Base-by-base conservation (phyloP, 768 basidiomycete species). In the Tulasnella sp. region DNA sequence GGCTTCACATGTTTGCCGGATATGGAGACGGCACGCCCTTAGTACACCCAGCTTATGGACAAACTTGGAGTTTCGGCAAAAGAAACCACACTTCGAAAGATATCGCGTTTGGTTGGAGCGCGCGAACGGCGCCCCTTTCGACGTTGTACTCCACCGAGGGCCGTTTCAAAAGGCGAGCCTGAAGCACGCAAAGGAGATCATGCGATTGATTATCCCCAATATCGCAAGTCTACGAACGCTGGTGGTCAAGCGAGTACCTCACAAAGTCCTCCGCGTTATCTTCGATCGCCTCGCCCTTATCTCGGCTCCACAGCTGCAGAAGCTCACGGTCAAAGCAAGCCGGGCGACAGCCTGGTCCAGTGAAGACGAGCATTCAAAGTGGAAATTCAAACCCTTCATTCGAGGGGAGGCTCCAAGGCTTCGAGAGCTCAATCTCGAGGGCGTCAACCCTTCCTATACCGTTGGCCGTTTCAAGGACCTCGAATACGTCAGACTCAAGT, bases 241-340 rank as follows among this genome's bases (percentile, higher is more conserved):
- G 84, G 60, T 28, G 60, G 60, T 64, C 7, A 12, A 14, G 28
- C n/a, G 16, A 64, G 60, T 64, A 31, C 60, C 60, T 28, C 60
- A 12, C 60, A 64, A 64, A 18, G n/a, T 64, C 85, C 9, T 85
- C 91, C 77, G 90, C 90, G 28, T 91, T 91, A 8, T 91, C 90
- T 3, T 90, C 90, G 40, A 92, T 90, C 0, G 82, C 86, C 2
- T 89, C 95, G 44, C 83, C 85, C 22, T 90, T 87, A 0, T 84
- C 87, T 1, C 89, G 91, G 60, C 60, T 64, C 16, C 93, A 94
- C 60, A 64, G 3, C 85, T 96, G 42, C 92, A 96, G 34, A 91
- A 94, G 31, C 87, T 94, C 82, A 90, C 90, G 2, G 89, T 91
- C 8, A 85, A 86, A 0, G 85, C 88, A 2, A 90, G 91, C 22